A percentile compares a stretch with the other conserved stretches of the same genome.
Conservation (phyloP, 2,329 filamentous ascomycete genomes). For the Tolypocladium sp. region DNA sequence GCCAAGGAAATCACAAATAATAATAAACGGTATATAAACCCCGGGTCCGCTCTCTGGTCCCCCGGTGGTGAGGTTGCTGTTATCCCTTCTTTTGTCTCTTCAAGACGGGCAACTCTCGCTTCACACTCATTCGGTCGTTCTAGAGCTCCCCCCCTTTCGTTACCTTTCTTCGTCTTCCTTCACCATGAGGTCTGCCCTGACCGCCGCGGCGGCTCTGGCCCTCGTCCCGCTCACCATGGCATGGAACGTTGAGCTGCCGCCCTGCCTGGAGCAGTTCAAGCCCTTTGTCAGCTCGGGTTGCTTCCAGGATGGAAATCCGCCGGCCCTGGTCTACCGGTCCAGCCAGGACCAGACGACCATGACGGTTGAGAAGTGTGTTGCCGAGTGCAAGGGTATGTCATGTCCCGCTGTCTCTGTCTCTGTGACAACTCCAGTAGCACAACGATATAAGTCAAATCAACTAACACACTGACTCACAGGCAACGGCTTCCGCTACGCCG, state of each 20-base stretch:
- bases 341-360: conserved; percentile 26
- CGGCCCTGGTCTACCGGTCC: conserved; percentile 33
- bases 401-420: background rate
- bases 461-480: conserved; percentile 13
- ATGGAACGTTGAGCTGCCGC: conserved; percentile 33
- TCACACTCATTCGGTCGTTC: background rate
- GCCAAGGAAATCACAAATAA: background rate
- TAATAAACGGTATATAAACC: background rate
- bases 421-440: background rate
- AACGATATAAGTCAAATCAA: background rate
- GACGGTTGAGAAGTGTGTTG: conserved; percentile 38
- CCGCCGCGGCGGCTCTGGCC: conserved; percentile 26
- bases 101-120: background rate
- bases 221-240: conserved; percentile 27
- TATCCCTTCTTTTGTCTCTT: background rate
- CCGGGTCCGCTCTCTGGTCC: background rate
- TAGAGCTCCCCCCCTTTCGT: background rate
- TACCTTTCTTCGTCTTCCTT: conserved; percentile 5
- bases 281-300: conserved; percentile 41
- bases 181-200: conserved; percentile 14
- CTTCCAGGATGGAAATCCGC: conserved; percentile 28
- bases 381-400: conserved; percentile 38
- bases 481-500: conserved; percentile 41
- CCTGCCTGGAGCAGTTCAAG: conserved; percentile 33
- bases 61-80: background rate